A percentile compares a stretch with the other conserved stretches of the same genome.
These are phyloP conservation scores for Moesziomyces parantarcticus DNA, from an alignment of 1,284 basidiomycete genomes.

Conservation along the genomic window DNA sequence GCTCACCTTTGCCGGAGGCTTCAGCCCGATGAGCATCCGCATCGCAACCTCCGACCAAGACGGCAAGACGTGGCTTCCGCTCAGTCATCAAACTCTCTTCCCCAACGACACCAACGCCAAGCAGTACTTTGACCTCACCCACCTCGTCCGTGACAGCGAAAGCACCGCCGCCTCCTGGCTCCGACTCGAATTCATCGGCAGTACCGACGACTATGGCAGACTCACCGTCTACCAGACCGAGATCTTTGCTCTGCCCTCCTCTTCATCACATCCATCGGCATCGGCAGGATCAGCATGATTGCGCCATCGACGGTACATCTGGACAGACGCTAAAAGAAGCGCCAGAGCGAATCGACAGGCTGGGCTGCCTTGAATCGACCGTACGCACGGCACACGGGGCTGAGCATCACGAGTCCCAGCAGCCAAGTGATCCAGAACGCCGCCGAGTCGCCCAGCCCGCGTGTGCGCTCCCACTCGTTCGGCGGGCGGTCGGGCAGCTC, in stretches of 20 bases:
- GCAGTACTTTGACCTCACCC: constrained; percentile 26
- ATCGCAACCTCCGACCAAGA: constrained; percentile 14
- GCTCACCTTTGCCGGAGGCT: constrained; percentile 42
- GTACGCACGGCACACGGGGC: constrained; percentile 30
- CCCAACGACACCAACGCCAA: constrained; percentile 41
- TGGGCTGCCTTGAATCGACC: constrained; percentile 31
- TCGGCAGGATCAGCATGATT: too few relatives aligned
- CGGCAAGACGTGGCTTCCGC: constrained; percentile 15
- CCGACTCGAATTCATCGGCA: constrained; percentile 29
- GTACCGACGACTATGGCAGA: constrained; percentile 48
- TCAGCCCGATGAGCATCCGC: constrained; percentile 25
- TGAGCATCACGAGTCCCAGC: constrained; percentile 26
- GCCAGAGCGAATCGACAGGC: constrained; percentile 34
- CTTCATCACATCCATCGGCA: background rate
- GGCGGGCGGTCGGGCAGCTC: constrained; percentile 33
- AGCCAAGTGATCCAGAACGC: constrained; percentile 42
- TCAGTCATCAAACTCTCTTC: constrained; percentile 3
- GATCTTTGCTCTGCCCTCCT: constrained; percentile 11
- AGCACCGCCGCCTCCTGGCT: constrained; percentile 8
- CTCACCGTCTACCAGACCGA: constrained; percentile 40
- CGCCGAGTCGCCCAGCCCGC: constrained; percentile 16
- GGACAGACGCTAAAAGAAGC: constrained; percentile 33
- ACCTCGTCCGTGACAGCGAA: background rate
- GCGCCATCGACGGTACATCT: too few relatives aligned
- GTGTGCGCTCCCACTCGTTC: constrained; percentile 19